Evolutionary conservation across 163 green algal species (phyloP).

Genomic region (Prototheca wickerhamii): DNA sequence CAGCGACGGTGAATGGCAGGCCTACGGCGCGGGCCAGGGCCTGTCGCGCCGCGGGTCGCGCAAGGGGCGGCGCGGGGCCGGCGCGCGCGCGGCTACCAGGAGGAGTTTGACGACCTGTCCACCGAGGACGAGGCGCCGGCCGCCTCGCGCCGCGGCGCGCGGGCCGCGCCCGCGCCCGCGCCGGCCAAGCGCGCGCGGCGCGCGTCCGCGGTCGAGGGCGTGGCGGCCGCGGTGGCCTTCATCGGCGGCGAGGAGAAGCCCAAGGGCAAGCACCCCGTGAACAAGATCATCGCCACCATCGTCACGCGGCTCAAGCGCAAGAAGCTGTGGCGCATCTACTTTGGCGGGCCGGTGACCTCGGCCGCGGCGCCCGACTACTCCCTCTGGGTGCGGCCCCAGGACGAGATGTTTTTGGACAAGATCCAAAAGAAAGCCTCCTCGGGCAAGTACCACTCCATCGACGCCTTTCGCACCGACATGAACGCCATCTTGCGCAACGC

Average conservation of each 20-base stretch:
- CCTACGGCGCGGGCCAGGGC: background rate
- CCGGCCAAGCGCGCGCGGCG: background rate
- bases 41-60: background rate
- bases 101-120: background rate
- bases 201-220: background rate
- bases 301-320: conserved; percentile 5
- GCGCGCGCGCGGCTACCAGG: background rate
- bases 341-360: conserved; percentile 6
- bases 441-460: conserved; percentile 5
- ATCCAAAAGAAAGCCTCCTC: conserved; percentile 16
- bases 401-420: conserved; percentile 23
- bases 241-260: background rate
- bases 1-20: background rate
- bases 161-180: background rate
- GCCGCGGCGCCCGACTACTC: conserved; percentile 18
- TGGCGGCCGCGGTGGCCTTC: background rate
- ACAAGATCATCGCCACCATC: conserved; percentile 6
- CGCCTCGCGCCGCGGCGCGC: background rate
- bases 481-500: conserved; percentile 19
- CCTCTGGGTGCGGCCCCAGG: conserved; percentile 15
- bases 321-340: conserved; percentile 2
- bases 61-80: background rate
- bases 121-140: background rate
- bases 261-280: conserved; percentile 6
- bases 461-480: conserved; percentile 20